phyloP scores from a whole-genome alignment of 495 filamentous ascomycete species.

The Podospora pseudopauciseta region DNA sequence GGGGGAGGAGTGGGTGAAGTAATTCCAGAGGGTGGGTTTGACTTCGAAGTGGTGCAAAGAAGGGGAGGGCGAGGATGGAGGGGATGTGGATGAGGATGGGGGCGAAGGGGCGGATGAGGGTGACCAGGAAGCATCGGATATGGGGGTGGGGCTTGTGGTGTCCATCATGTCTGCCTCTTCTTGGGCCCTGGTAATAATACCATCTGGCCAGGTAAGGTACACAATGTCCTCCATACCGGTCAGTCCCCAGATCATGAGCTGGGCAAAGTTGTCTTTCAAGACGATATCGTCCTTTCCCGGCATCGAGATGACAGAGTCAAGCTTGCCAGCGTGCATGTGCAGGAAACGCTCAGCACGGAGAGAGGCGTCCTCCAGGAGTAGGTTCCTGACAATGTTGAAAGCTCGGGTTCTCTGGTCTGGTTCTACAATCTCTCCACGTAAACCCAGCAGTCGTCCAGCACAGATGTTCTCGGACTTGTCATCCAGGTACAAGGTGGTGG shows the following conservation, averaged over 20 bases:
- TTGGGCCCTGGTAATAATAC: not conserved
- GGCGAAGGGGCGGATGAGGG: not conserved
- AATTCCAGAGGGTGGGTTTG: constrained; percentile 1
- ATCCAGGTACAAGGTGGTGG: constrained; percentile 24
- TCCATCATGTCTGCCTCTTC: not conserved
- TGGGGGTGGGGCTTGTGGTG: not conserved
- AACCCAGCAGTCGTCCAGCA: constrained; percentile 23
- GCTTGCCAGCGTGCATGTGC: not conserved
- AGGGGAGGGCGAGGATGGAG: not conserved
- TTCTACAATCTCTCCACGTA: constrained; percentile 11
- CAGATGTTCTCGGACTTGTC: constrained; percentile 25
- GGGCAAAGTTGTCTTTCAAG: constrained; percentile 26
- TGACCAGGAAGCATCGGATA: no score
- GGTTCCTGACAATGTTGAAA: constrained; percentile 4
- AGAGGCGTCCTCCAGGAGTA: constrained; percentile 1
- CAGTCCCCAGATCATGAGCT: constrained; percentile 22
- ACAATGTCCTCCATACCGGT: constrained; percentile 13
- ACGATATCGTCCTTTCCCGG: not conserved
- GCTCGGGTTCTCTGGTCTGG: constrained; percentile 10
- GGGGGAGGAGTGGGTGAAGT: constrained; percentile 16
- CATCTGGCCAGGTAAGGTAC: constrained; percentile 20
- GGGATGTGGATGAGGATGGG: not conserved
- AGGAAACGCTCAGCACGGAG: constrained; percentile 6
- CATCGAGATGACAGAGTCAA: not conserved
- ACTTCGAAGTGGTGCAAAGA: no score